These are phyloP conservation scores for Penicillium glabrum DNA, from an alignment of 2,329 filamentous ascomycete genomes.

Conservation along the genomic window DNA sequence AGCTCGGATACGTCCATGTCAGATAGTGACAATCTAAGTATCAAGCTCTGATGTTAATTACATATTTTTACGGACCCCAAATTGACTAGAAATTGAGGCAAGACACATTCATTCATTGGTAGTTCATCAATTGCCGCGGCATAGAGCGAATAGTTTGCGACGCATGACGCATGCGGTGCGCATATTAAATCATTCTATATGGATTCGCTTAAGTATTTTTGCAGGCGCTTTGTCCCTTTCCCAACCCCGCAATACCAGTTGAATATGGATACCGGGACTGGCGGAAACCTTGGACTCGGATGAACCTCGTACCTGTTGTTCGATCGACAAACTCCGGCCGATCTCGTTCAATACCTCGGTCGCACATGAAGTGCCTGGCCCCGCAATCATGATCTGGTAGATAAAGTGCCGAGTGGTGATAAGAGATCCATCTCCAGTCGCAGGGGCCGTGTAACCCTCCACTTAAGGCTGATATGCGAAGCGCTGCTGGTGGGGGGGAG, in stretches of 20 bases:
- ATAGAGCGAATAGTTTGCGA: not conserved
- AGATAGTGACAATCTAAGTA: not conserved
- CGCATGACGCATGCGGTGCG: conserved; percentile 15
- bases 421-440: not conserved
- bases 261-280: not conserved
- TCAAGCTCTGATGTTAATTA: not conserved
- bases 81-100: not conserved
- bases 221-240: conserved; percentile 15
- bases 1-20: not conserved
- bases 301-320: conserved; percentile 9
- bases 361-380: conserved; percentile 21
- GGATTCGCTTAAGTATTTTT: not conserved
- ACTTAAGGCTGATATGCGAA: not conserved
- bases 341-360: conserved; percentile 21
- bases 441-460: not conserved
- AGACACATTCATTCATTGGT: not conserved
- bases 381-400: conserved; percentile 2
- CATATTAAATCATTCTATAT: not conserved
- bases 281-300: conserved; percentile 1
- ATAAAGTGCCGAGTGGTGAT: conserved; percentile 4
- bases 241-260: conserved; percentile 11
- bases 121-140: not conserved
- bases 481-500: not conserved
- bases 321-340: conserved; percentile 18
- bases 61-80: not conserved